phyloP scores from a whole-genome alignment of 768 basidiomycete genomes.

The Russula foetens region DNA sequence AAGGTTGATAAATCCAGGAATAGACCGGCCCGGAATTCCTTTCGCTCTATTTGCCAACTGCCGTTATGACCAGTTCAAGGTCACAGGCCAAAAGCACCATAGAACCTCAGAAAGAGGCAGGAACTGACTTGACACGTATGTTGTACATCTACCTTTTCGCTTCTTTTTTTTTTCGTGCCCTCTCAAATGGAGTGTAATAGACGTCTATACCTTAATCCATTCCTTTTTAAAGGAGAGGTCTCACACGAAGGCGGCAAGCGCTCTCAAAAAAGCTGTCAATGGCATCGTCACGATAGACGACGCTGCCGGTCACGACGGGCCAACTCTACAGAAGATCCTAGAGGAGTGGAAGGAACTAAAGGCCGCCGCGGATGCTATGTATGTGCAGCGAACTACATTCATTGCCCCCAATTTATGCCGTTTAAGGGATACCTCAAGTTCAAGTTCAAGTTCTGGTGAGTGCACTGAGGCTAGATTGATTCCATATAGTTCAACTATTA shows the following conservation, averaged over 20 bases:
- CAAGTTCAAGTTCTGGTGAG: constrained; percentile 19
- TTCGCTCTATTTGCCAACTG: not conserved
- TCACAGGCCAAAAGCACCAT: not conserved
- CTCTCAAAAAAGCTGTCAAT: constrained; percentile 67
- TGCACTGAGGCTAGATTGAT: not conserved
- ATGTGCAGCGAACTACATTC: not conserved
- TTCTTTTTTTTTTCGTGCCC: not conserved
- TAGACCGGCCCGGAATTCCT: not conserved
- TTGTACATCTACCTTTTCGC: too few species aligned
- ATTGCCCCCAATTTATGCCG: not conserved
- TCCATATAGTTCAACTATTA: not conserved
- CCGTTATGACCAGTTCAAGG: not conserved
- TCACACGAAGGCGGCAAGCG: constrained; percentile 63
- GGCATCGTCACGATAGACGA: constrained; percentile 54
- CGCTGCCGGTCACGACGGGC: constrained; percentile 37
- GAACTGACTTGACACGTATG: constrained; percentile 2
- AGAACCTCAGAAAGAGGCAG: not conserved
- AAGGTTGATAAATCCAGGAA: not conserved
- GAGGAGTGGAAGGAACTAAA: constrained; percentile 47
- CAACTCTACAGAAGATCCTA: constrained; percentile 58
- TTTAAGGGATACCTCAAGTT: constrained; percentile 14
- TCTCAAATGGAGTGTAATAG: constrained; percentile 29
- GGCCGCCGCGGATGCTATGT: constrained; percentile 8
- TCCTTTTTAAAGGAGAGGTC: constrained; percentile 59
- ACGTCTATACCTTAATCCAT: constrained; percentile 69